Percentiles rank a stretch among this genome's conserved stretches.
phyloP scores from a whole-genome alignment of 2,329 filamentous ascomycete species.

The Pseudogymnoascus sp. region DNA sequence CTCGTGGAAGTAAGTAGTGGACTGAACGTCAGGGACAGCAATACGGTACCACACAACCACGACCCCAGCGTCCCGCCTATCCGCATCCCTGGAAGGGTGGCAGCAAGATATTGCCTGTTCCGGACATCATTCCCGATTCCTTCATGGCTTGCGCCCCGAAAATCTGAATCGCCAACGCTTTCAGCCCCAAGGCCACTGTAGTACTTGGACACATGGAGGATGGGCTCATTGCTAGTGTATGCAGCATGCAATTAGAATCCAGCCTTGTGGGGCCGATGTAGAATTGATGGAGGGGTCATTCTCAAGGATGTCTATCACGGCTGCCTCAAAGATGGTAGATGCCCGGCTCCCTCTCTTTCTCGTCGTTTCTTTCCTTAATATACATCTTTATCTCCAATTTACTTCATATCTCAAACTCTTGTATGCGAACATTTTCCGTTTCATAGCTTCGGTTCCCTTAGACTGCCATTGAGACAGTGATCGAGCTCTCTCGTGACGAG shows the following conservation, averaged over 20 bases:
- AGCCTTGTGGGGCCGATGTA: slow-evolving; percentile 1
- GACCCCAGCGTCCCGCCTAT: neutral
- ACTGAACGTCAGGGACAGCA: neutral
- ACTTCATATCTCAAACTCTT: neutral
- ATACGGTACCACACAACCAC: neutral
- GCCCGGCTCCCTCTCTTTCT: neutral
- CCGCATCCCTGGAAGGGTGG: neutral
- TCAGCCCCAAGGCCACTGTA: neutral
- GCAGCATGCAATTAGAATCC: neutral
- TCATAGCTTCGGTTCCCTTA: neutral
- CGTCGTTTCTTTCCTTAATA: neutral
- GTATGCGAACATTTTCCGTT: neutral
- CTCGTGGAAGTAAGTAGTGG: neutral
- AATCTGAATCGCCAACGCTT: neutral
- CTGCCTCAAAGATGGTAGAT: slow-evolving; percentile 4
- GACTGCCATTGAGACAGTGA: neutral
- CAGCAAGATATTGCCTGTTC: neutral
- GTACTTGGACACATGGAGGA: neutral
- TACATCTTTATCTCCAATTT: neutral
- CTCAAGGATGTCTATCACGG: neutral
- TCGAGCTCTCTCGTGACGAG: neutral
- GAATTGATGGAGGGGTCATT: neutral
- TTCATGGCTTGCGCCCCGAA: neutral
- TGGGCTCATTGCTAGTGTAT: neutral
- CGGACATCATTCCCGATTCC: neutral